Conservation (phyloP, 352 stramenopile genomes). For the Elongisporangium senticosum region DNA sequence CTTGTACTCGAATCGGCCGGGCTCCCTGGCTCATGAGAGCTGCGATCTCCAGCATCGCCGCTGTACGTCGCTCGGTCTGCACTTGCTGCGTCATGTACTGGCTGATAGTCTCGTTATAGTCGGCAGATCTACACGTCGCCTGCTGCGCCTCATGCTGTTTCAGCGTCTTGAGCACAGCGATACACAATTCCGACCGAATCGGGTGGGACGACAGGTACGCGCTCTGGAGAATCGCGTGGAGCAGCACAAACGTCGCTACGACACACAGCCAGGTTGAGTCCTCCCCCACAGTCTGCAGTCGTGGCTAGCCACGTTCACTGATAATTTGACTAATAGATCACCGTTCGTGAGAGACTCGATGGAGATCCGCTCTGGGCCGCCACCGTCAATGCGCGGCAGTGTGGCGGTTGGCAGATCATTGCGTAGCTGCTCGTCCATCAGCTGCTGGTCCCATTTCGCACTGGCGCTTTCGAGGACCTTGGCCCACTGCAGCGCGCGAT, state of each 20-base stretch:
- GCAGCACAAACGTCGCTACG: constrained; percentile 25
- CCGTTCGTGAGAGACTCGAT: neutral
- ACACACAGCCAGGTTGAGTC: constrained; percentile 3
- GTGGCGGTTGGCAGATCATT: constrained; percentile 28
- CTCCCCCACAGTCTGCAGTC: constrained; percentile 6
- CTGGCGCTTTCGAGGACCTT: constrained; percentile 25
- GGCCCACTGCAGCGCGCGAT: constrained; percentile 35
- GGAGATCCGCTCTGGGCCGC: constrained; percentile 5
- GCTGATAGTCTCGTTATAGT: constrained; percentile 10
- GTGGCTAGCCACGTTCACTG: neutral
- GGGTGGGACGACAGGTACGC: constrained; percentile 40
- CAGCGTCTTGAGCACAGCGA: constrained; percentile 23
- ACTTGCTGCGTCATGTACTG: constrained; percentile 19
- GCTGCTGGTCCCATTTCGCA: constrained; percentile 4
- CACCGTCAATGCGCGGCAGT: constrained; percentile 17
- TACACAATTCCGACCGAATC: constrained; percentile 32
- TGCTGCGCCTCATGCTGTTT: constrained; percentile 6
- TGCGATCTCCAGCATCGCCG: constrained; percentile 26
- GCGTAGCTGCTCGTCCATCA: constrained; percentile 18
- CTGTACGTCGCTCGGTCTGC: constrained; percentile 11
- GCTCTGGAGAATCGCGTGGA: constrained; percentile 44
- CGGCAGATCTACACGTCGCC: neutral
- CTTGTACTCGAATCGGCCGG: constrained; percentile 29
- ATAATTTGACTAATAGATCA: no score
- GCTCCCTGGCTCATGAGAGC: constrained; percentile 21